phyloP scores from a whole-genome alignment of 148 eudicot genomes.

The Camellia japonica region DNA sequence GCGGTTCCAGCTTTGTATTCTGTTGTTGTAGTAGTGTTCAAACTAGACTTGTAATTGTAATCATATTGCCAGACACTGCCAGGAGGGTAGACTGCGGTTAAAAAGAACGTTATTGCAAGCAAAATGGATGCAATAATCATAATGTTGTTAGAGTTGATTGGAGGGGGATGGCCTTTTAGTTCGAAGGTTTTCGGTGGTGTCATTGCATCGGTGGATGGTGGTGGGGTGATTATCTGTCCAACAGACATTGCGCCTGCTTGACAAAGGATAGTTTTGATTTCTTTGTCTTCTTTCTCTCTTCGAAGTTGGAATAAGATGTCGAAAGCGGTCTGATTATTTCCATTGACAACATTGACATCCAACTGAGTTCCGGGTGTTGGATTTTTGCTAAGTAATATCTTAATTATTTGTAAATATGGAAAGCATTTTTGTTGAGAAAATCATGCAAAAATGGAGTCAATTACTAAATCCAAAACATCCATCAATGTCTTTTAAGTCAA shows the following conservation, averaged over 20 bases:
- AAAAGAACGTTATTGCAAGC: background rate
- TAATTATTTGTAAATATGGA: background rate
- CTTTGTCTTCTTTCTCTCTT: background rate
- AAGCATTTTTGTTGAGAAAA: too few species aligned
- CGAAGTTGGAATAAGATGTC: background rate
- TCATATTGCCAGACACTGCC: background rate
- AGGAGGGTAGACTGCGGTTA: background rate
- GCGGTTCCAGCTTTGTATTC: background rate
- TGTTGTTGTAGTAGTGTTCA: background rate
- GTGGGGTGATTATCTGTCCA: background rate
- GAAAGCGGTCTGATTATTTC: background rate
- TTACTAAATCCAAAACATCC: background rate
- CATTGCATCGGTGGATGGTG: background rate
- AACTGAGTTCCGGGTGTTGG: background rate
- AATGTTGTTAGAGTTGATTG: background rate
- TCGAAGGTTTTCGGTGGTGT: background rate
- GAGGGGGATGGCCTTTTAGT: background rate
- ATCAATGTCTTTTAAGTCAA: background rate
- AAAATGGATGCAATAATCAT: background rate
- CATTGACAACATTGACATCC: background rate
- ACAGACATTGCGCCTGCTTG: background rate
- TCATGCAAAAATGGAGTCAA: background rate
- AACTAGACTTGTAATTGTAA: background rate
- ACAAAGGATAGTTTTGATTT: background rate
- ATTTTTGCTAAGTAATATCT: background rate